Percentiles rank a stretch among this genome's conserved stretches.
These are phyloP conservation scores for Yamadazyma oceani DNA, from an alignment of 1,139 yeast species.

Conservation along the genomic window DNA sequence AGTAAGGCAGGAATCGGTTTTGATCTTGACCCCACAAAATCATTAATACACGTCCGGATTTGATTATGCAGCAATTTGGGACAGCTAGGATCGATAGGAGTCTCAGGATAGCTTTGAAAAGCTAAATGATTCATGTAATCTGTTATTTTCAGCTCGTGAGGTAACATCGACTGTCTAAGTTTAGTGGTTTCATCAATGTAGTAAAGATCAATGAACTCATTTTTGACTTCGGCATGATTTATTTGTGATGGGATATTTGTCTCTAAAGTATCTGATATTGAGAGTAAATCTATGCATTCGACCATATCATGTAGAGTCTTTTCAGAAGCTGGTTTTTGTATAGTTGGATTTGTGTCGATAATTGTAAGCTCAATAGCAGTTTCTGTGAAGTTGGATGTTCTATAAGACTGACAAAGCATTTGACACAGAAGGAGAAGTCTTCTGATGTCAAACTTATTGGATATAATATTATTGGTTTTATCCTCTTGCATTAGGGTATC, in stretches of 20 bases:
- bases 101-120: not conserved
- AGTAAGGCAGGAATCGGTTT: constrained; percentile 22
- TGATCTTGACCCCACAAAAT: constrained; percentile 28
- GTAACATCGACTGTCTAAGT: constrained; percentile 23
- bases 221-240: constrained; percentile 31
- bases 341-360: not conserved
- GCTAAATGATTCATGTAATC: not conserved
- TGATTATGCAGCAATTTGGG: constrained; percentile 15
- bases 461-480: constrained; percentile 9
- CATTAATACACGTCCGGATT: constrained; percentile 16
- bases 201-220: constrained; percentile 39
- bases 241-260: constrained; percentile 35
- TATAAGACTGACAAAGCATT: constrained; percentile 44
- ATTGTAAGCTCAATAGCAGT: not conserved
- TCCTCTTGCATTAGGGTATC: constrained; percentile 27
- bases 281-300: constrained; percentile 29
- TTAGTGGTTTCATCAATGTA: constrained; percentile 26
- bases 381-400: not conserved
- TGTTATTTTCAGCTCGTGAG: constrained; percentile 34
- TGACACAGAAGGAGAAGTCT: constrained; percentile 57
- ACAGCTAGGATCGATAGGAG: not conserved
- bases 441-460: constrained; percentile 48
- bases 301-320: constrained; percentile 10
- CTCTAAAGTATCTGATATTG: constrained; percentile 40
- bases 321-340: not conserved